A percentile compares a stretch with the other conserved stretches of the same genome.
Conservation (phyloP, 352 stramenopile species). For the Saprolegnia parasitica region DNA sequence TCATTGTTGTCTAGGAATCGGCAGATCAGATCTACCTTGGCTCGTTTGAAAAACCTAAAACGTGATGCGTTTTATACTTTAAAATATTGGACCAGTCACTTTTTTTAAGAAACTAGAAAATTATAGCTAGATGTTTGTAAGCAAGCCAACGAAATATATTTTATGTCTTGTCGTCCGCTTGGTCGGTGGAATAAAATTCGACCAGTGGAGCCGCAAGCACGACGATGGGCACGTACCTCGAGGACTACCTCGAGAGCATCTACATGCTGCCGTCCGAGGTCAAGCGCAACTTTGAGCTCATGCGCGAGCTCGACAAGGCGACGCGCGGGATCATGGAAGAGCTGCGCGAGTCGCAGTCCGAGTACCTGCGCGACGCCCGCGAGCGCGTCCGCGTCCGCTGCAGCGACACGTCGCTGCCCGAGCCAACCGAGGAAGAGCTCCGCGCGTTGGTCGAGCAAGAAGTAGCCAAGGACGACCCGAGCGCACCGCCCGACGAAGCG, state of each 20-base stretch:
- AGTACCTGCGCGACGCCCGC: constrained; percentile 54
- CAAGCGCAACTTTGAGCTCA: constrained; percentile 87
- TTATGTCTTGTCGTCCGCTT: not conserved
- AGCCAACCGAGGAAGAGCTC: constrained; percentile 63
- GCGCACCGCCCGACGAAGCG: constrained; percentile 13
- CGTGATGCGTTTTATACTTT: too few species aligned
- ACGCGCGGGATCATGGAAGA: constrained; percentile 52
- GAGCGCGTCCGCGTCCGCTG: constrained; percentile 63
- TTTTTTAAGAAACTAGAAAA: too few species aligned
- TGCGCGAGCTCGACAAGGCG: constrained; percentile 84
- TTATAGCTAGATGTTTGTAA: too few species aligned
- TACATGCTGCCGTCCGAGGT: constrained; percentile 86
- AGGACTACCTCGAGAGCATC: constrained; percentile 86
- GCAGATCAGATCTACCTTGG: too few species aligned
- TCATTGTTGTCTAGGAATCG: too few species aligned
- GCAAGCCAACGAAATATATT: constrained; percentile 32
- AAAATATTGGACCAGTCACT: too few species aligned
- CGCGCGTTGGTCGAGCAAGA: constrained; percentile 59
- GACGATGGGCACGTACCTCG: constrained; percentile 78
- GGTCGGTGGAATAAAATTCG: not conserved
- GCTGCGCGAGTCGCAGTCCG: constrained; percentile 55
- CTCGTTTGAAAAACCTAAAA: too few species aligned
- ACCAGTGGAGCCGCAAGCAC: not conserved
- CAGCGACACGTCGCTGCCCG: constrained; percentile 38
- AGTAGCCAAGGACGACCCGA: constrained; percentile 20